These are phyloP conservation scores for Cymbidium sinense DNA, from an alignment of 106 monocot species.

Conservation along the genomic window DNA sequence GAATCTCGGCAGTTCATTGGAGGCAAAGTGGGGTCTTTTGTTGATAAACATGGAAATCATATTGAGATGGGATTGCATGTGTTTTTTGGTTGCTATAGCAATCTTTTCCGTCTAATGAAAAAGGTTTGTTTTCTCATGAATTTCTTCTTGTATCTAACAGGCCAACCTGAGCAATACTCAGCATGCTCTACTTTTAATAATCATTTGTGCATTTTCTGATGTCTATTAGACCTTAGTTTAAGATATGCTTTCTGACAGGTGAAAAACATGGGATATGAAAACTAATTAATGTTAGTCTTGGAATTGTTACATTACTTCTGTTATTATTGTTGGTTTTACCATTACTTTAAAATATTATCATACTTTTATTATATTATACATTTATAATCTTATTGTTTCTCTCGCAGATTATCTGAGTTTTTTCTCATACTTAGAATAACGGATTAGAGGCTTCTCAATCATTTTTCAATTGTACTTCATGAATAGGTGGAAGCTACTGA, in stretches of 20 bases:
- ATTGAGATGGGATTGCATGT: constrained; percentile 98
- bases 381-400: not conserved
- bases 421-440: not conserved
- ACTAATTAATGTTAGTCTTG: not conserved
- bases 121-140: constrained; percentile 41
- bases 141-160: not conserved
- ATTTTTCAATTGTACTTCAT: not conserved
- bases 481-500: not conserved
- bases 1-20: constrained; percentile 84
- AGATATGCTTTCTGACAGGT: not conserved
- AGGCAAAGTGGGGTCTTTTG: constrained; percentile 94
- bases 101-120: constrained; percentile 96
- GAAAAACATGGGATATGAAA: not conserved
- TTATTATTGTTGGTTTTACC: not conserved
- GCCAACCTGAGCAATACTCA: not conserved
- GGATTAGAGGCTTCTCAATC: not conserved
- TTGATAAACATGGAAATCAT: constrained; percentile 90
- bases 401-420: not conserved
- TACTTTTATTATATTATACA: not conserved
- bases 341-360: not conserved
- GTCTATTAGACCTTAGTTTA: not conserved
- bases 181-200: not conserved
- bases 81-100: constrained; percentile 97
- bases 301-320: not conserved
- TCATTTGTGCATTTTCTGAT: not conserved